These are phyloP conservation scores for Cercophora scortea DNA, from an alignment of 495 filamentous ascomycete species.

Conservation along the genomic window DNA sequence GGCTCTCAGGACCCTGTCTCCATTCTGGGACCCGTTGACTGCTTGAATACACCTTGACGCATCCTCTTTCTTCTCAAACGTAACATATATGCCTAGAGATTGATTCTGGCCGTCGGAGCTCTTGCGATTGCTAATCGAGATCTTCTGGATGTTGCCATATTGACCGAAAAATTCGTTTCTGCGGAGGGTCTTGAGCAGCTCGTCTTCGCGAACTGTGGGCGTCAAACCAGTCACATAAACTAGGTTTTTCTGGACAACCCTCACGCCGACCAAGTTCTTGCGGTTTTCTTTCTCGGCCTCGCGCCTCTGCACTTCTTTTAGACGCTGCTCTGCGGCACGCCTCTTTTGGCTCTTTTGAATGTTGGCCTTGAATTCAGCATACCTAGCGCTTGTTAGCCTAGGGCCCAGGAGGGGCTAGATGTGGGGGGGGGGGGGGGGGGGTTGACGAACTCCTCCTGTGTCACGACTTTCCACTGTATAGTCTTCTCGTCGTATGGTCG, in stretches of 20 bases:
- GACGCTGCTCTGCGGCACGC: constrained; percentile 72
- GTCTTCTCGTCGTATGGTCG: constrained; percentile 91
- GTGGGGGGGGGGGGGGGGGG: background rate
- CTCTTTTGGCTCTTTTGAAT: constrained; percentile 85
- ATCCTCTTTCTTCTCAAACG: constrained; percentile 81
- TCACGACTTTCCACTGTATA: constrained; percentile 90
- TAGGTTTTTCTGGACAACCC: constrained; percentile 96
- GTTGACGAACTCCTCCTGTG: constrained; percentile 71
- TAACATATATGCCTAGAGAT: constrained; percentile 94
- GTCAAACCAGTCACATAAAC: constrained; percentile 96
- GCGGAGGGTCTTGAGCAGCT: constrained; percentile 77
- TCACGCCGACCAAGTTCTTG: constrained; percentile 88
- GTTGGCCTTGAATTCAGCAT: constrained; percentile 70
- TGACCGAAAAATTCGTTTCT: constrained; percentile 92
- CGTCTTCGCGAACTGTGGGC: constrained; percentile 84
- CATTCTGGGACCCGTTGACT: constrained; percentile 88
- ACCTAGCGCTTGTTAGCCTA: constrained; percentile 29
- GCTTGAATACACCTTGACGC: constrained; percentile 81
- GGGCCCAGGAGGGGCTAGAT: background rate
- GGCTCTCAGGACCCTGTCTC: constrained; percentile 76
- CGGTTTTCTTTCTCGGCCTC: constrained; percentile 92
- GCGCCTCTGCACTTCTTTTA: constrained; percentile 90
- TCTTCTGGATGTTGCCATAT: constrained; percentile 97
- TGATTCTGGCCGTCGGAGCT: constrained; percentile 59
- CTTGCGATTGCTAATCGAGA: constrained; percentile 94